Evolutionary conservation across 2,329 filamentous ascomycete species (phyloP).

Genomic region (Paradendryphiella salina): DNA sequence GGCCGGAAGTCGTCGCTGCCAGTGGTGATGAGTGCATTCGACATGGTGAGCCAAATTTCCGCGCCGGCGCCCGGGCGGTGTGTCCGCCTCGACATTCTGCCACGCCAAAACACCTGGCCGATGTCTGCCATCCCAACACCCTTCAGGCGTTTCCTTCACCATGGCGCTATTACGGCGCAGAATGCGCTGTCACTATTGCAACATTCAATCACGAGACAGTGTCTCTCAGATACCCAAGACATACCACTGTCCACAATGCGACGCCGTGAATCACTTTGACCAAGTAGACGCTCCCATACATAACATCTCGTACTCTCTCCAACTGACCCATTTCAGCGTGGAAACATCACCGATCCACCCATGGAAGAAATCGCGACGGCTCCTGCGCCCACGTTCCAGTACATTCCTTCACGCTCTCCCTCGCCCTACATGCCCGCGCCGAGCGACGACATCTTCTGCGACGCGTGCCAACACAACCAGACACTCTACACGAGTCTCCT

Average conservation of each 20-base stretch:
- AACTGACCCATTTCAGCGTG: slow-evolving; percentile 62
- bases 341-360: slow-evolving; percentile 86
- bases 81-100: slow-evolving; percentile 18
- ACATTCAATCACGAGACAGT: slow-evolving; percentile 27
- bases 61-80: slow-evolving; percentile 23
- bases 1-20: background rate
- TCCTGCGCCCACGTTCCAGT: slow-evolving; percentile 26
- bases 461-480: slow-evolving; percentile 85
- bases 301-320: background rate
- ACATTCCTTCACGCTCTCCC: slow-evolving; percentile 33
- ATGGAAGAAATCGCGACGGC: slow-evolving; percentile 52
- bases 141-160: slow-evolving; percentile 8
- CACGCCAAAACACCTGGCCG: slow-evolving; percentile 13
- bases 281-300: slow-evolving; percentile 58
- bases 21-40: slow-evolving; percentile 13
- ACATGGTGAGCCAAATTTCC: slow-evolving; percentile 21
- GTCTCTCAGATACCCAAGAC: slow-evolving; percentile 26
- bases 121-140: slow-evolving; percentile 7
- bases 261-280: slow-evolving; percentile 87
- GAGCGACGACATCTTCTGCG: slow-evolving; percentile 63
- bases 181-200: slow-evolving; percentile 45
- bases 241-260: slow-evolving; percentile 63
- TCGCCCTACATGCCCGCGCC: slow-evolving; percentile 28
- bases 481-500: slow-evolving; percentile 74
- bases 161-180: slow-evolving; percentile 44